A percentile compares a stretch with the other conserved stretches of the same genome.
Evolutionary conservation across 768 basidiomycete species (phyloP).

Genomic region (Amanita rimosa): DNA sequence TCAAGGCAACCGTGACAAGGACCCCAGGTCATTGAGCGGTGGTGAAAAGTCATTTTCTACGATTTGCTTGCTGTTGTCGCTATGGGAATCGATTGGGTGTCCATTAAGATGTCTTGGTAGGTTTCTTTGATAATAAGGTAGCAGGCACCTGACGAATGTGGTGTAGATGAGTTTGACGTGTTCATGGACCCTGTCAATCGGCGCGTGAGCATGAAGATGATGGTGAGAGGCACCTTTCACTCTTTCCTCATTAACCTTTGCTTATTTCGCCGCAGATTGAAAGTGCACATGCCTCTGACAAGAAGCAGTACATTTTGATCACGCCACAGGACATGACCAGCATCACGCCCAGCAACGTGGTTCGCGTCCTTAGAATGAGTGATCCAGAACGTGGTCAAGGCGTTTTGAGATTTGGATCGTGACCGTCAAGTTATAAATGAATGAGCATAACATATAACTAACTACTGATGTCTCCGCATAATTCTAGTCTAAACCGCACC

Average conservation of each 20-base stretch:
- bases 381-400: conserved; percentile 68
- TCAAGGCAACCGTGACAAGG: conserved; percentile 59
- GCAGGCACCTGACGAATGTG: not conserved
- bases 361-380: conserved; percentile 67
- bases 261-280: conserved; percentile 50
- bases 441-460: too few relatives aligned
- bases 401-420: conserved; percentile 20
- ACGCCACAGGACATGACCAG: conserved; percentile 92
- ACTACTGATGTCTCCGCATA: not conserved
- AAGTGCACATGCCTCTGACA: conserved; percentile 75
- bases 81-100: conserved; percentile 95
- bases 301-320: conserved; percentile 91
- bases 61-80: conserved; percentile 82
- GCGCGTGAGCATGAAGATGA: conserved; percentile 90
- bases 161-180: conserved; percentile 89
- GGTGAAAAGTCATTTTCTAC: conserved; percentile 98
- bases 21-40: conserved; percentile 79
- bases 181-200: conserved; percentile 96
- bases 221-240: conserved; percentile 37
- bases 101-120: conserved; percentile 85
- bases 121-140: conserved; percentile 9
- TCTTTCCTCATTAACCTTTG: not conserved
- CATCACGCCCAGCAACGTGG: conserved; percentile 52
- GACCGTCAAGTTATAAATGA: not conserved
- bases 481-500: conserved; percentile 1